These are phyloP conservation scores for Cynara cardunculus DNA, from an alignment of 129 eudicot species.

Conservation along the genomic window DNA sequence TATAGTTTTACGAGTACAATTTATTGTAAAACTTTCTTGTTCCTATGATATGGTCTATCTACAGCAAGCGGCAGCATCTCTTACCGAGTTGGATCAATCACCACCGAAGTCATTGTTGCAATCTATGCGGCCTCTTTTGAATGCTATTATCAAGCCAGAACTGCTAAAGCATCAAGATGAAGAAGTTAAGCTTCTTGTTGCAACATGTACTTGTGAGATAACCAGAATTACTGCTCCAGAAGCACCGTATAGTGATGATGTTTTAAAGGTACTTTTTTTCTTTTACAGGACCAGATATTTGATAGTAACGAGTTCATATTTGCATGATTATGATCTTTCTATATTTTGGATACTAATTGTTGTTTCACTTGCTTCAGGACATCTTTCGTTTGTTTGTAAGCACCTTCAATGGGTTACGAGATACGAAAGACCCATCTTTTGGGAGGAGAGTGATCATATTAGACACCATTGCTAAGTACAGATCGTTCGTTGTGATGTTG, in stretches of 20 bases:
- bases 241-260: conserved; percentile 84
- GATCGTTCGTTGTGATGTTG: conserved; percentile 95
- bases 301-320: background rate
- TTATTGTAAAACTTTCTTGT: background rate
- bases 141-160: conserved; percentile 74
- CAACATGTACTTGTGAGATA: conserved; percentile 89
- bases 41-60: conserved; percentile 10
- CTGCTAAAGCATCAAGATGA: conserved; percentile 80
- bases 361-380: conserved; percentile 48
- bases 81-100: conserved; percentile 81
- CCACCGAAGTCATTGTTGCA: conserved; percentile 62
- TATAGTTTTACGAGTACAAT: background rate
- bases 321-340: conserved; percentile 7
- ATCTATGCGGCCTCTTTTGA: conserved; percentile 74
- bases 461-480: conserved; percentile 88
- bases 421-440: conserved; percentile 69
- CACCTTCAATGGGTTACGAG: conserved; percentile 78
- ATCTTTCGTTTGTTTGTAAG: conserved; percentile 75
- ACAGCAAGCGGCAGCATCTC: conserved; percentile 83
- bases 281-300: background rate
- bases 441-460: conserved; percentile 77
- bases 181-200: conserved; percentile 83
- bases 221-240: conserved; percentile 98
- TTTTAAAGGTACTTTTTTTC: conserved; percentile 53
- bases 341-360: conserved; percentile 11